Percentiles rank a stretch among this genome's conserved stretches.
Evolutionary conservation across 495 filamentous ascomycete species (phyloP).

Genomic region (Hyaloscypha hepaticicola): DNA sequence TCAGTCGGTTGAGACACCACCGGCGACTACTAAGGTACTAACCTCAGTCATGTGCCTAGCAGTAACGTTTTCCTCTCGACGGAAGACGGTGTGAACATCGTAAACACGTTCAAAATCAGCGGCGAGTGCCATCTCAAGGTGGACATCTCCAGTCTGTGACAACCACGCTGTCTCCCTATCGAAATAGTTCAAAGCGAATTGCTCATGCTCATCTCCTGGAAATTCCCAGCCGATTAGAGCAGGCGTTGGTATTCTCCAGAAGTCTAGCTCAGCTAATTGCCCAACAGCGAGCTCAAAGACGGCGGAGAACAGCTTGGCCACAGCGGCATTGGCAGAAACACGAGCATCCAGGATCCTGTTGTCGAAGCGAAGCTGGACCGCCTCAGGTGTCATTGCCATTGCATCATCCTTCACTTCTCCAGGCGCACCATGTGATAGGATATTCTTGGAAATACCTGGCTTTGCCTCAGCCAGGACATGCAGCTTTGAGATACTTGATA

Average conservation of each 20-base stretch:
- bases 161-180: background rate
- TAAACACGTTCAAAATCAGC: background rate
- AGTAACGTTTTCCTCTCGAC: conserved; percentile 1
- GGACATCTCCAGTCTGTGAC: conserved; percentile 1
- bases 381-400: conserved; percentile 1
- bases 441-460: background rate
- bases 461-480: background rate
- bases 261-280: background rate
- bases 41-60: conserved; percentile 1
- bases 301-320: background rate
- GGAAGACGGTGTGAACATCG: background rate
- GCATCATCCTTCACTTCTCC: background rate
- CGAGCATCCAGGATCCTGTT: conserved; percentile 1
- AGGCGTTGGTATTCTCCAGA: conserved; percentile 1
- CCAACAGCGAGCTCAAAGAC: background rate
- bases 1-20: background rate
- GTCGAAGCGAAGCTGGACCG: background rate
- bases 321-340: background rate
- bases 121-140: conserved; percentile 1
- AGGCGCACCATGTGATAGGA: conserved; percentile 1
- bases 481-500: conserved; percentile 1
- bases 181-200: conserved; percentile 1
- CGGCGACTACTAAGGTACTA: background rate
- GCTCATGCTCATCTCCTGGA: conserved; percentile 1
- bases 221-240: background rate